Percentiles rank a stretch among this genome's conserved stretches.
These are phyloP conservation scores for Phyllosticta capitalensis DNA, from an alignment of 2,329 filamentous ascomycete species.

Conservation along the genomic window DNA sequence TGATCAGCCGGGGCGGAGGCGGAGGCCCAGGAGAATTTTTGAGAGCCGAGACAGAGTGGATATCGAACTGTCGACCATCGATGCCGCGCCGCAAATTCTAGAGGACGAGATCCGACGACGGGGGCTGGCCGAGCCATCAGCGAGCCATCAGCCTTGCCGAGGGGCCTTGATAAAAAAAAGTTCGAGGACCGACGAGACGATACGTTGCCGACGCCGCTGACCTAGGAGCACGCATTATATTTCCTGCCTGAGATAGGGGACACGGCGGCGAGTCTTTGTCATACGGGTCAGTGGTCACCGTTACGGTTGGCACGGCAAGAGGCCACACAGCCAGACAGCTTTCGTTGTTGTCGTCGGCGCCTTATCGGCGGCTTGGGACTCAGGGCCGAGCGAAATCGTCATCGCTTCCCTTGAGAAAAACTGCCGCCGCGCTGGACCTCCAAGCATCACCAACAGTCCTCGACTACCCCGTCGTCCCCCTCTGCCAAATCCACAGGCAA, in stretches of 20 bases:
- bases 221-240: too few relatives aligned
- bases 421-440: not conserved
- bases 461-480: too few relatives aligned
- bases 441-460: not conserved
- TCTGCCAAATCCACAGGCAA: conserved; percentile 1
- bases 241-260: too few relatives aligned
- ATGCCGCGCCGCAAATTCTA: not conserved
- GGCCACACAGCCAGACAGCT: not conserved
- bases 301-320: not conserved
- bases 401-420: conserved; percentile 10
- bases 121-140: not conserved
- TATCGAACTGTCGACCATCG: too few relatives aligned
- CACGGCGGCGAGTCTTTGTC: not conserved
- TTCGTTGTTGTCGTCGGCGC: not conserved
- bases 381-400: conserved; percentile 9
- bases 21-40: not conserved
- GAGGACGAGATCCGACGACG: not conserved
- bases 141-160: not conserved
- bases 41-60: not conserved
- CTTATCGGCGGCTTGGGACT: conserved; percentile 5
- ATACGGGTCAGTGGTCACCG: too few relatives aligned
- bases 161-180: not conserved
- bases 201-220: not conserved
- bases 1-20: not conserved
- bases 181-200: too few relatives aligned